These are phyloP conservation scores for Populus davidiana DNA, from an alignment of 345 rosid genomes.

Conservation along the genomic window DNA sequence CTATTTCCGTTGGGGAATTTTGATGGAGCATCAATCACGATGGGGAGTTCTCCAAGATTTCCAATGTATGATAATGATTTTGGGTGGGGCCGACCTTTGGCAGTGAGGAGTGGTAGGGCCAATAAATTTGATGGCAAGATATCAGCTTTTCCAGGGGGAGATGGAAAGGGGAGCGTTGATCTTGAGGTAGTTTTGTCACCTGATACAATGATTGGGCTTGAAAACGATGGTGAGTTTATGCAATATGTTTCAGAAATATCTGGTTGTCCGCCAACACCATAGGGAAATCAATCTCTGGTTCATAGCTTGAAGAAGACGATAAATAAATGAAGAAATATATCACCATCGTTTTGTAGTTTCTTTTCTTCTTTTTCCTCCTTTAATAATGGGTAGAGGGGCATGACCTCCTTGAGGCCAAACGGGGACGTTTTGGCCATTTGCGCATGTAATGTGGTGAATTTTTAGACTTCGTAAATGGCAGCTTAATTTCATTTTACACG, in stretches of 20 bases:
- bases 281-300: not conserved
- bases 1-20: conserved; percentile 82
- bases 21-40: conserved; percentile 94
- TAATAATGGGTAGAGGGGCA: not conserved
- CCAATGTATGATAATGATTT: conserved; percentile 95
- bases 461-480: not conserved
- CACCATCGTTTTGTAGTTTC: not conserved
- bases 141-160: conserved; percentile 82
- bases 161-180: conserved; percentile 79
- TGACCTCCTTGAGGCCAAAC: not conserved
- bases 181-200: conserved; percentile 87
- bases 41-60: conserved; percentile 97
- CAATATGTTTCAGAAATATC: conserved; percentile 51
- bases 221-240: conserved; percentile 75
- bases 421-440: not conserved
- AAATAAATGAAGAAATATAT: not conserved
- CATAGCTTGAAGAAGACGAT: not conserved
- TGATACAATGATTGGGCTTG: conserved; percentile 59
- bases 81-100: conserved; percentile 96
- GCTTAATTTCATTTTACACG: not conserved
- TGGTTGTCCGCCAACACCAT: too few species aligned
- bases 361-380: not conserved
- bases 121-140: conserved; percentile 95
- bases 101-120: conserved; percentile 84
- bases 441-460: not conserved